A percentile compares a stretch with the other conserved stretches of the same genome.
Conservation (phyloP, 768 basidiomycete genomes). For the Scleroderma bovista region DNA sequence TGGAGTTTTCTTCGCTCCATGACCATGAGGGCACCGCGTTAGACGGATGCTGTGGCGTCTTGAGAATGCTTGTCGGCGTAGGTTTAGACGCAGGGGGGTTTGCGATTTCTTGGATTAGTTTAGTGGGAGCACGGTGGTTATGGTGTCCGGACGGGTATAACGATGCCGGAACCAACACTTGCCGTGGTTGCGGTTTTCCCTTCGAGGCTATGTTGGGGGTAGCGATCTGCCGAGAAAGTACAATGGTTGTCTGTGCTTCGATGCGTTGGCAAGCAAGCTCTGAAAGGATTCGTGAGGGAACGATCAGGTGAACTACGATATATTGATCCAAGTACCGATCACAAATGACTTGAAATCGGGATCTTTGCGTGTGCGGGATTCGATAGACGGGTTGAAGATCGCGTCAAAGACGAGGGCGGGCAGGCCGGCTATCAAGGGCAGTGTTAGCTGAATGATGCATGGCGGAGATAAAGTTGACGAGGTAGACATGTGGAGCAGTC, state of each 20-base stretch:
- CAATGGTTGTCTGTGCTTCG: slow-evolving; percentile 53
- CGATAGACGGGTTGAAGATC: slow-evolving; percentile 55
- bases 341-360: slow-evolving; percentile 64
- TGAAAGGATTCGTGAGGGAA: slow-evolving; percentile 24
- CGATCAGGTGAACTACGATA: not conserved
- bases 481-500: no score
- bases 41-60: slow-evolving; percentile 12
- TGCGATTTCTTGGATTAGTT: slow-evolving; percentile 29
- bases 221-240: slow-evolving; percentile 61
- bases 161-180: slow-evolving; percentile 47
- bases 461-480: slow-evolving; percentile 12
- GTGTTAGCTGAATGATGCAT: not conserved
- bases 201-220: slow-evolving; percentile 77
- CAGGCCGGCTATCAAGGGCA: slow-evolving; percentile 51
- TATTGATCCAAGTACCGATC: slow-evolving; percentile 43
- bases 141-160: slow-evolving; percentile 29
- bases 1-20: slow-evolving; percentile 40
- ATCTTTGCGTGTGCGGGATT: slow-evolving; percentile 53
- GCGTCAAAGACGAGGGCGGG: slow-evolving; percentile 69
- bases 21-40: slow-evolving; percentile 41
- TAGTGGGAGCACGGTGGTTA: slow-evolving; percentile 7
- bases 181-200: slow-evolving; percentile 57
- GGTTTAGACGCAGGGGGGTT: slow-evolving; percentile 37
- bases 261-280: slow-evolving; percentile 67
- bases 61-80: slow-evolving; percentile 41